phyloP scores from a whole-genome alignment of 257 asterid genomes.

The Plantago elongata region DNA sequence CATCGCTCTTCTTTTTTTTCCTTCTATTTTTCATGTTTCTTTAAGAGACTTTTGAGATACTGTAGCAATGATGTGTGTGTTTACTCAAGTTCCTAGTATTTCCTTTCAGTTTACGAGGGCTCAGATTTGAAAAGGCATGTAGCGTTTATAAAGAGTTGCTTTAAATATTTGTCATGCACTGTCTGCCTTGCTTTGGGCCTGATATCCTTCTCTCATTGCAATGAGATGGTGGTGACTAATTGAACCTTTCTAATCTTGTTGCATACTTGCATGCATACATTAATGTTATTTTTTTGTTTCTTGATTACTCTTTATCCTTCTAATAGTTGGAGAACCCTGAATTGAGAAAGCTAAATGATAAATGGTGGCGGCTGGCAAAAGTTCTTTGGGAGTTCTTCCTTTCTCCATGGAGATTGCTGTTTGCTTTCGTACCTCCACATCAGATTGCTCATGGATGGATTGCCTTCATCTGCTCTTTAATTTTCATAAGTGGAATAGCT shows the following conservation, averaged over 20 bases:
- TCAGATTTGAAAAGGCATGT: too few species aligned
- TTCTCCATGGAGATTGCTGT: conserved; percentile 80
- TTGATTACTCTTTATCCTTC: conserved; percentile 7
- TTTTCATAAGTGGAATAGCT: conserved; percentile 83
- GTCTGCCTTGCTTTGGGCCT: neutral
- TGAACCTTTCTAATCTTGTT: neutral
- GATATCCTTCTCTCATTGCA: neutral
- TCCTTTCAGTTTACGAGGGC: too few species aligned
- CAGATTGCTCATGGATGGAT: conserved; percentile 95
- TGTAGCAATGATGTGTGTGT: too few species aligned
- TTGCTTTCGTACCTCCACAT: conserved; percentile 85
- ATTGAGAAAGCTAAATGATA: conserved; percentile 41
- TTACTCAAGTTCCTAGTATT: neutral
- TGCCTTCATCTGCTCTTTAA: conserved; percentile 67
- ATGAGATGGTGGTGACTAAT: neutral
- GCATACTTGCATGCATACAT: neutral
- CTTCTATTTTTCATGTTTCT: too few species aligned
- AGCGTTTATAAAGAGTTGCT: too few species aligned
- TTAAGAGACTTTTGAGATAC: too few species aligned
- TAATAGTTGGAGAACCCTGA: conserved; percentile 59
- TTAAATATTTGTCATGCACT: neutral
- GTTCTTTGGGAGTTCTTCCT: conserved; percentile 54
- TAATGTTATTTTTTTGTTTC: neutral
- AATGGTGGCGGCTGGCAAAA: conserved; percentile 36
- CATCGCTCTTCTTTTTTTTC: neutral